phyloP scores from a whole-genome alignment of 2,329 filamentous ascomycete genomes.

The Sclerotinia minor region DNA sequence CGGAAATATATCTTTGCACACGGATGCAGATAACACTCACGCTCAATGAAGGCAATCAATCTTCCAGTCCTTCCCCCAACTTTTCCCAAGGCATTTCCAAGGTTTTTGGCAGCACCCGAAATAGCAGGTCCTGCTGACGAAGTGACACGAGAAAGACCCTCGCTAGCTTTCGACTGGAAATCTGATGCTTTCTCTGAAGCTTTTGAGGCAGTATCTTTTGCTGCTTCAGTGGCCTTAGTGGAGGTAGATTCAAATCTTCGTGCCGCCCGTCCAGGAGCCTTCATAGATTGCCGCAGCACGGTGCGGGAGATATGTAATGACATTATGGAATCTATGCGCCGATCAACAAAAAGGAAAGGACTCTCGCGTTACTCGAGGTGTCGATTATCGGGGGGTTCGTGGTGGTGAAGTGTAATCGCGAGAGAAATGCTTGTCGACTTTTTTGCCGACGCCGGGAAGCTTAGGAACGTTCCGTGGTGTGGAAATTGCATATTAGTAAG shows the following conservation, averaged over 20 bases:
- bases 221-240: constrained; percentile 49
- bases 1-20: constrained; percentile 4
- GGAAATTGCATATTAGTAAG: constrained; percentile 24
- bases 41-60: constrained; percentile 77
- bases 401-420: constrained; percentile 33
- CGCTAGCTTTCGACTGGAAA: constrained; percentile 65
- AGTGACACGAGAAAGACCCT: constrained; percentile 80
- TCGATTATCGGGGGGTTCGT: constrained; percentile 36
- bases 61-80: constrained; percentile 82
- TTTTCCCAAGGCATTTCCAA: constrained; percentile 67
- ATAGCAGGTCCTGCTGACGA: constrained; percentile 78
- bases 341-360: constrained; percentile 30
- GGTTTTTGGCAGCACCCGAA: constrained; percentile 67
- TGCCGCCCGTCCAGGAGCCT: constrained; percentile 35
- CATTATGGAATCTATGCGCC: constrained; percentile 36
- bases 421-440: constrained; percentile 32
- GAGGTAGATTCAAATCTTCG: constrained; percentile 61
- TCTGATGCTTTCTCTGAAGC: constrained; percentile 48
- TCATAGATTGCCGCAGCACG: constrained; percentile 39
- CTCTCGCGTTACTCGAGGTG: constrained; percentile 28
- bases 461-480: constrained; percentile 25
- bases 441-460: constrained; percentile 33
- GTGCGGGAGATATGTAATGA: constrained; percentile 39
- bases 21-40: constrained; percentile 57
- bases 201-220: constrained; percentile 48